Evolutionary conservation across 768 basidiomycete genomes (phyloP), one percentile per base, ranked within the genome.

Genomic region (Boletus coccyginus): DNA sequence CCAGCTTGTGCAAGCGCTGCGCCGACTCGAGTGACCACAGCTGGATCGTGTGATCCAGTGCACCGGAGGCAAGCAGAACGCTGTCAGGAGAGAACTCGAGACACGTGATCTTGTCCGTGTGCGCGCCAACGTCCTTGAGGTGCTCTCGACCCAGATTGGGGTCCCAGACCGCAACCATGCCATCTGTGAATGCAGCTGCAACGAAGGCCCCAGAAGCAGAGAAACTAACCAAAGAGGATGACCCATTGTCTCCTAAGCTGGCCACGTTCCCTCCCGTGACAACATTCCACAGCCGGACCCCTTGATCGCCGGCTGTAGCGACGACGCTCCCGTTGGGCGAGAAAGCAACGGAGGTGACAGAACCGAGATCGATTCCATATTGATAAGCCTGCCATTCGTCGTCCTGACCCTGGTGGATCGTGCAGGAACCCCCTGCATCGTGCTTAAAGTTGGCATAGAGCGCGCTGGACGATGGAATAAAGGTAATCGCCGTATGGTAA

Each of bases 281-380:
- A 19, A 47, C 32, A 27, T 57, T 59, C 64, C 64, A 65, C 13
- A 65, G 3, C 14, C 55, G 64, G 32, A 65, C 57, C 1, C 57
- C 55, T 19, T 63, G 50, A 11, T 54, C 39, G 12, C 43, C 55
- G 5, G 56, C 57, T 8, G 63, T 59, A 4, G 59, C 64, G 27
- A 55, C 33, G 3, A 52, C 16, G 16, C 38, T 27, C 12, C 64
- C 57, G 16, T 38, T 54, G 17, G 56, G 62, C 29, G 57, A 63
- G 61, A 59, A 62, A 13, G 31, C 55, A 21, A 59, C 52, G 8
- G 64, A 62, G 21, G 39, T 19, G 11, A 62, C 45, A 6, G 51
- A 17, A 12, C 40, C 36, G 14, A 59, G 33, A 35, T 47, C 44
- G n/a, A 62, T 33, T 13, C 46, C 46, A 31, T 55, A 50, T 13